A percentile compares a stretch with the other conserved stretches of the same genome.
These are phyloP conservation scores for Citrus sinensis DNA, from an alignment of 345 rosid species.

Conservation along the genomic window DNA sequence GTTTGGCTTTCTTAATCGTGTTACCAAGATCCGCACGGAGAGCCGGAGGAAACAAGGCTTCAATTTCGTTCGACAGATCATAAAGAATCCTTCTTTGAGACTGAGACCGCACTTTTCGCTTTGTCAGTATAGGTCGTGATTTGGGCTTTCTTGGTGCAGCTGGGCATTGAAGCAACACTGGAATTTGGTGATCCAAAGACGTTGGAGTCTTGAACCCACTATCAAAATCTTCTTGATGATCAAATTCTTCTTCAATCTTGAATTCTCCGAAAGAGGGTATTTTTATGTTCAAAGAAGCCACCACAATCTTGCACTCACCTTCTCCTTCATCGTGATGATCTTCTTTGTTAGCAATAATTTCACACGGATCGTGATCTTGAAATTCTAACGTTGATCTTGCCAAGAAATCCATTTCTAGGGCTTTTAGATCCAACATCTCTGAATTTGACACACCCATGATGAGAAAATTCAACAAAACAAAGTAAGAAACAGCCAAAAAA, in stretches of 20 bases:
- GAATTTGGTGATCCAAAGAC: constrained; percentile 41
- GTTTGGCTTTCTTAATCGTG: constrained; percentile 58
- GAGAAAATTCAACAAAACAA: neutral
- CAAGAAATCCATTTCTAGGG: constrained; percentile 43
- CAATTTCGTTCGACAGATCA: constrained; percentile 68
- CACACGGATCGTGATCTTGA: constrained; percentile 20
- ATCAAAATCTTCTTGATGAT: neutral
- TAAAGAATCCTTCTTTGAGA: constrained; percentile 31
- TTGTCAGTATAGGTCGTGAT: constrained; percentile 29
- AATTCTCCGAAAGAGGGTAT: constrained; percentile 28
- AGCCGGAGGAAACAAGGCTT: constrained; percentile 53
- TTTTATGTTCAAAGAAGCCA: constrained; percentile 32
- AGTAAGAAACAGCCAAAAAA: neutral
- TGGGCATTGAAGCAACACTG: constrained; percentile 37
- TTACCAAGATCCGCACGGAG: constrained; percentile 50
- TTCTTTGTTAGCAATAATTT: constrained; percentile 17
- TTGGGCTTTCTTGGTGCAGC: constrained; percentile 75
- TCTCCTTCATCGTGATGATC: constrained; percentile 10
- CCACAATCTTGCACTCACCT: constrained; percentile 21
- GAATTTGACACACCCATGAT: constrained; percentile 36
- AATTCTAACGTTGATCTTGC: constrained; percentile 30
- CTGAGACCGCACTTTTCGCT: constrained; percentile 30
- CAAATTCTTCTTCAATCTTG: constrained; percentile 20
- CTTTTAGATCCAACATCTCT: constrained; percentile 37
- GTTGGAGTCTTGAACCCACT: constrained; percentile 66